Conservation (phyloP, 441 rosid genomes). For the Metrosideros polymorpha region DNA sequence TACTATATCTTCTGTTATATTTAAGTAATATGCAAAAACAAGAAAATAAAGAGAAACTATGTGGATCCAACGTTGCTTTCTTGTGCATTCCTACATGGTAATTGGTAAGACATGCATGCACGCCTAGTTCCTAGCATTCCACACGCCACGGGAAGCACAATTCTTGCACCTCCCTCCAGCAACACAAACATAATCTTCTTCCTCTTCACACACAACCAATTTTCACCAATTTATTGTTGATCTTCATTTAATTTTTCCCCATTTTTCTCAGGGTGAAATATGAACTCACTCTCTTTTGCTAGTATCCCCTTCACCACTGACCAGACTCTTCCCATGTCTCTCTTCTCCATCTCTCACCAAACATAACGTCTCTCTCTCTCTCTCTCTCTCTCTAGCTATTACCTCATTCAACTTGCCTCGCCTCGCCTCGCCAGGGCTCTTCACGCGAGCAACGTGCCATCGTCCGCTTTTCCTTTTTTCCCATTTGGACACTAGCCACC, state of each 20-base stretch:
- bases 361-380: slow-evolving; percentile 13
- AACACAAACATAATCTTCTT: slow-evolving; percentile 10
- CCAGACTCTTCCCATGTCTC: slow-evolving; percentile 29
- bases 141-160: slow-evolving; percentile 88
- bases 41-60: not conserved
- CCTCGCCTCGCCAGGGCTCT: not conserved
- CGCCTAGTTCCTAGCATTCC: slow-evolving; percentile 38
- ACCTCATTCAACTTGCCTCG: slow-evolving; percentile 46
- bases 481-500: slow-evolving; percentile 18
- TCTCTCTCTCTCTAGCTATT: not conserved
- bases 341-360: slow-evolving; percentile 18
- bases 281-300: slow-evolving; percentile 27
- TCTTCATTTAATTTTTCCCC: not conserved
- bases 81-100: not conserved
- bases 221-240: not conserved
- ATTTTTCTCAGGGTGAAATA: not conserved
- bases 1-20: not conserved
- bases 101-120: slow-evolving; percentile 26
- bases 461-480: slow-evolving; percentile 10
- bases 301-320: slow-evolving; percentile 27
- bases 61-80: not conserved
- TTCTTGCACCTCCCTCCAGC: slow-evolving; percentile 52
- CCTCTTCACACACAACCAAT: not conserved
- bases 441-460: slow-evolving; percentile 81
- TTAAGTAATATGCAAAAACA: not conserved